Conservation (phyloP, 768 basidiomycete genomes). For the Cystofilobasidium bisporidii region DNA sequence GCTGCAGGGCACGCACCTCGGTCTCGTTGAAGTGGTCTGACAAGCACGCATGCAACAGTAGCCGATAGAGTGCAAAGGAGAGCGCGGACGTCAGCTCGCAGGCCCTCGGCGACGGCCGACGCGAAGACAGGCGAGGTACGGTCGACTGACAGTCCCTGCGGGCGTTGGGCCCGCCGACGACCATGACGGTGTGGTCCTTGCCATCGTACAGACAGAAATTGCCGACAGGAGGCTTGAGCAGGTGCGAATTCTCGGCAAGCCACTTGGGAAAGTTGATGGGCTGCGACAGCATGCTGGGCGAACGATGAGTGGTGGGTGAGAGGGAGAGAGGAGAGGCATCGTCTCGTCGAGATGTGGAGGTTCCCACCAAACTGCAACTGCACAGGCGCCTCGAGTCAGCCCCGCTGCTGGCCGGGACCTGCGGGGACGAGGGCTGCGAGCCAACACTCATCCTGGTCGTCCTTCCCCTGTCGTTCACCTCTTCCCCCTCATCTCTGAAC, state of each 20-base stretch:
- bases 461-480: too few relatives aligned
- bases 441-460: too few relatives aligned
- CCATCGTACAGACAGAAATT: constrained; percentile 49
- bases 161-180: constrained; percentile 88
- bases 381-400: too few relatives aligned
- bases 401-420: too few relatives aligned
- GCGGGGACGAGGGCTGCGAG: too few relatives aligned
- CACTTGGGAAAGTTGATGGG: constrained; percentile 85
- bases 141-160: constrained; percentile 45
- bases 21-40: constrained; percentile 92
- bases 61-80: neutral
- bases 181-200: constrained; percentile 88
- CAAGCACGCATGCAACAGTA: too few relatives aligned
- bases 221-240: constrained; percentile 72
- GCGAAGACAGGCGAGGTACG: too few relatives aligned
- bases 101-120: too few relatives aligned
- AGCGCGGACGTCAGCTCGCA: neutral
- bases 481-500: too few relatives aligned
- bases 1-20: constrained; percentile 48
- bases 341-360: too few relatives aligned
- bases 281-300: constrained; percentile 65
- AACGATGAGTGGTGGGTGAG: constrained; percentile 17
- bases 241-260: constrained; percentile 68
- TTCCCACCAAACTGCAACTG: too few relatives aligned
- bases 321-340: too few relatives aligned